phyloP scores from a whole-genome alignment of 2,329 filamentous ascomycete genomes.

The Diaporthe longicolla region DNA sequence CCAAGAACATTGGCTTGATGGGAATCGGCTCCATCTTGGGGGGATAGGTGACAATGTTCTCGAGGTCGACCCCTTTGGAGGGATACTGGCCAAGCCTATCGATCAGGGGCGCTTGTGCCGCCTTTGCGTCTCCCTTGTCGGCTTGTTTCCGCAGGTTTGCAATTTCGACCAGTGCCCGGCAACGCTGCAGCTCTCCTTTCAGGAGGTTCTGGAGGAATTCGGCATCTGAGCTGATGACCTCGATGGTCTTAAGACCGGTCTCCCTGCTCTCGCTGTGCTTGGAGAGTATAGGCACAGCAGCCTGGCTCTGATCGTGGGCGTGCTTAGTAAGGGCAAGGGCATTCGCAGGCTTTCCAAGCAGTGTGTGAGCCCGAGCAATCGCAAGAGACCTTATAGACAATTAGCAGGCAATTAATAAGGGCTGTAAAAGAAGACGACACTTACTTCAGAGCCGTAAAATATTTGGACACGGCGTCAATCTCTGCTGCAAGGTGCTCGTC shows the following conservation, averaged over 20 bases:
- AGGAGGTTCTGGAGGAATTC: slow-evolving; percentile 74
- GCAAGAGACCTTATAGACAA: slow-evolving; percentile 76
- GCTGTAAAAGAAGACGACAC: slow-evolving; percentile 46
- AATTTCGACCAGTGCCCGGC: slow-evolving; percentile 88
- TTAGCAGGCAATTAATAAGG: slow-evolving; percentile 35
- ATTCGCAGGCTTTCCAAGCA: slow-evolving; percentile 80
- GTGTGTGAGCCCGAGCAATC: slow-evolving; percentile 85
- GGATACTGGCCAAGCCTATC: slow-evolving; percentile 85
- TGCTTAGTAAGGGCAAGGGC: slow-evolving; percentile 88
- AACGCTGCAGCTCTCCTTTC: slow-evolving; percentile 80
- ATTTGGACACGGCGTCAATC: slow-evolving; percentile 82
- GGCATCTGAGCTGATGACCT: slow-evolving; percentile 72
- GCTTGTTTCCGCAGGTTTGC: slow-evolving; percentile 70
- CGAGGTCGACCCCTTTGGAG: slow-evolving; percentile 77
- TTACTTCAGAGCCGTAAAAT: slow-evolving; percentile 91
- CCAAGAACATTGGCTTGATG: slow-evolving; percentile 95
- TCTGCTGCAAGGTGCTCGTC: slow-evolving; percentile 83
- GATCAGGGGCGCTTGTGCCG: slow-evolving; percentile 70
- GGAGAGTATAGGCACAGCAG: slow-evolving; percentile 64
- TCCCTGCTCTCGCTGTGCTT: slow-evolving; percentile 52
- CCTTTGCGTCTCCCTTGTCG: slow-evolving; percentile 57
- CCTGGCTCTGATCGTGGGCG: slow-evolving; percentile 73
- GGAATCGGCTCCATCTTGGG: slow-evolving; percentile 86
- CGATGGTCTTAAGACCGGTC: slow-evolving; percentile 74
- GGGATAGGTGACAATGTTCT: slow-evolving; percentile 88